A percentile compares a stretch with the other conserved stretches of the same genome.
Evolutionary conservation across 2,329 filamentous ascomycete genomes (phyloP).

Genomic region (Aspergillus fumigatus): DNA sequence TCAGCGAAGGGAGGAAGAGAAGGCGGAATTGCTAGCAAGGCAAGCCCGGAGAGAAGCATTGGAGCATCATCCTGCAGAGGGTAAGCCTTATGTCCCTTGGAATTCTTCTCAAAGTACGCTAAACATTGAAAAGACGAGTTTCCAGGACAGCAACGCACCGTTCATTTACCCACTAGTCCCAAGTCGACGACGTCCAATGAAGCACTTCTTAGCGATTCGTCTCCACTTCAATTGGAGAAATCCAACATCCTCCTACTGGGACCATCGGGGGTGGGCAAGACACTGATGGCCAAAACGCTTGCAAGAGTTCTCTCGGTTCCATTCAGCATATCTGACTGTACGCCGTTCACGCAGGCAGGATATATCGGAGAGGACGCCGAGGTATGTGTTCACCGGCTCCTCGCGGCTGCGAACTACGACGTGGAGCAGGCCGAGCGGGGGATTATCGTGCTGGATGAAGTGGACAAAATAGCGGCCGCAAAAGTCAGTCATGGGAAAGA

Average conservation of each 20-base stretch:
- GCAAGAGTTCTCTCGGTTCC: constrained; percentile 92
- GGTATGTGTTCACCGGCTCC: constrained; percentile 81
- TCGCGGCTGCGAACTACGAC: constrained; percentile 88
- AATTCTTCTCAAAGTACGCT: neutral
- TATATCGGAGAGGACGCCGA: constrained; percentile 99
- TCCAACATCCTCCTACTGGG: constrained; percentile 89
- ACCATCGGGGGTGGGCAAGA: constrained; percentile 93
- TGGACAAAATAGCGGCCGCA: constrained; percentile 91
- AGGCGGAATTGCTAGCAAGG: constrained; percentile 68
- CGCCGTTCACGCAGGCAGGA: constrained; percentile 90
- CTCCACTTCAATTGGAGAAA: constrained; percentile 78
- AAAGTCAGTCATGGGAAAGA: constrained; percentile 87
- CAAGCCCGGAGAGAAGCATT: constrained; percentile 65
- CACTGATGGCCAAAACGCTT: constrained; percentile 83
- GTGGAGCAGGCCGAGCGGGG: constrained; percentile 79
- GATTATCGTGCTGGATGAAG: constrained; percentile 93
- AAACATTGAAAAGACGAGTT: constrained; percentile 51
- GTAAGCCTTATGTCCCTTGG: constrained; percentile 39
- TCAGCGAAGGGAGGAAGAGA: constrained; percentile 72
- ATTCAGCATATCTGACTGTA: constrained; percentile 93
- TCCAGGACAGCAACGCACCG: constrained; percentile 55
- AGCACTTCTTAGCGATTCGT: constrained; percentile 48
- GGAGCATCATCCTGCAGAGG: constrained; percentile 72
- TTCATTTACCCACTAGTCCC: constrained; percentile 32
- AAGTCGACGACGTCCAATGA: constrained; percentile 24